phyloP scores from a whole-genome alignment of 169 alveolate species.

The Plasmodium fragile region DNA sequence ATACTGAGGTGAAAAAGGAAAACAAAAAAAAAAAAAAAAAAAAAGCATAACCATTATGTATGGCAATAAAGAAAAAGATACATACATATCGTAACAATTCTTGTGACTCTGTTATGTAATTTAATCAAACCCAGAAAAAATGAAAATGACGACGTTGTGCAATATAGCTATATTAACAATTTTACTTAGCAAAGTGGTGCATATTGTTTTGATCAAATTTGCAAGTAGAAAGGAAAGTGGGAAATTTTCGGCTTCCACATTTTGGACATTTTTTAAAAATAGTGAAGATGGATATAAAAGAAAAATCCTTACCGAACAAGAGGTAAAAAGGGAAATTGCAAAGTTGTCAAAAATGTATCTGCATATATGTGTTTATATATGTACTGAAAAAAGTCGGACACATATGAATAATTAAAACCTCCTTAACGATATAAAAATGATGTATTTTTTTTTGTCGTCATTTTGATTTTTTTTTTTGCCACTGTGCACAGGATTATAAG shows the following conservation, averaged over 20 bases:
- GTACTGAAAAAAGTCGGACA: background rate
- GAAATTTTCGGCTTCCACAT: background rate
- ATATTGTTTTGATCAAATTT: background rate
- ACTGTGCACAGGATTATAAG: background rate
- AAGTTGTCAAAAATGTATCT: background rate
- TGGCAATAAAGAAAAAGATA: background rate
- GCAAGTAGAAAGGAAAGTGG: background rate
- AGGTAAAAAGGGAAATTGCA: background rate
- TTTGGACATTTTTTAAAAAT: slow-evolving; percentile 6
- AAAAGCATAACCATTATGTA: background rate
- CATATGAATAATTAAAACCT: background rate
- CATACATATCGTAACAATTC: background rate
- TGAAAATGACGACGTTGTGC: background rate
- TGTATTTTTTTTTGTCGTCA: too few relatives aligned
- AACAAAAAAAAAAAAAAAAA: background rate
- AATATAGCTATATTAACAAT: background rate
- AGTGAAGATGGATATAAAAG: background rate
- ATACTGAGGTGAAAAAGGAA: background rate
- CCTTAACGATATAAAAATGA: background rate
- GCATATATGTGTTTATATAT: background rate
- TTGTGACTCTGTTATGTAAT: background rate
- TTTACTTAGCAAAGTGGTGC: background rate
- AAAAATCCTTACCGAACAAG: slow-evolving; percentile 5
- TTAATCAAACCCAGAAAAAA: background rate
- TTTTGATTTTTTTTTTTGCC: background rate